Percentiles rank a stretch among this genome's conserved stretches.
Evolutionary conservation across 2,329 filamentous ascomycete species (phyloP).

Genomic region (Hansfordia pulvinata): DNA sequence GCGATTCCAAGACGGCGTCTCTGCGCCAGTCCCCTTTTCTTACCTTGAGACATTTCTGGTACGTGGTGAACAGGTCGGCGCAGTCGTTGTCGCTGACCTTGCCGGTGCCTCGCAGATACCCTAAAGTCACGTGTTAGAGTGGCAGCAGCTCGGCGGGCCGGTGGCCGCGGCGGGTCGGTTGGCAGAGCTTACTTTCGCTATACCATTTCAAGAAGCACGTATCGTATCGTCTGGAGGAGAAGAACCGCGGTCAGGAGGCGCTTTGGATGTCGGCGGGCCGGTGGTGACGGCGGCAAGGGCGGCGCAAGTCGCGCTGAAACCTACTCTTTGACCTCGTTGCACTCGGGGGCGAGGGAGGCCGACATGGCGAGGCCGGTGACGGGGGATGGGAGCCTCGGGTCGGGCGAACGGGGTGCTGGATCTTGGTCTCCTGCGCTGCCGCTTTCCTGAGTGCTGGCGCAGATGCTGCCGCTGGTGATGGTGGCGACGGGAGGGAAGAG

Average conservation of each 20-base stretch:
- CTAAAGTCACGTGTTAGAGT: conserved; percentile 26
- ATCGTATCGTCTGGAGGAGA: conserved; percentile 63
- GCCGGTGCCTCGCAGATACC: conserved; percentile 78
- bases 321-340: conserved; percentile 92
- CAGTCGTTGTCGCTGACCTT: conserved; percentile 70
- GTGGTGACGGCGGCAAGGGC: too few species aligned
- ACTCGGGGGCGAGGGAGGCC: conserved; percentile 85
- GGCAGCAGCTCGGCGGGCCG: too few species aligned
- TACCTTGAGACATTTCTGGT: conserved; percentile 76
- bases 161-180: too few species aligned
- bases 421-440: too few species aligned
- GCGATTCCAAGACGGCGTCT: too few species aligned
- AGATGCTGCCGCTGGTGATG: too few species aligned
- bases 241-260: not conserved
- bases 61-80: conserved; percentile 71
- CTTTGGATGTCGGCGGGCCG: not conserved
- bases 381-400: not conserved
- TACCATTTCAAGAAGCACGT: conserved; percentile 99
- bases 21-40: conserved; percentile 19
- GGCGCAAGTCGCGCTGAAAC: too few species aligned
- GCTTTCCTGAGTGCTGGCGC: too few species aligned
- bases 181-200: conserved; percentile 66
- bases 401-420: too few species aligned
- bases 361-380: conserved; percentile 49
- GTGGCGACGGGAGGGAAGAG: too few species aligned